phyloP scores from a whole-genome alignment of 78 protist species.

The Polysphondylium violaceum region DNA sequence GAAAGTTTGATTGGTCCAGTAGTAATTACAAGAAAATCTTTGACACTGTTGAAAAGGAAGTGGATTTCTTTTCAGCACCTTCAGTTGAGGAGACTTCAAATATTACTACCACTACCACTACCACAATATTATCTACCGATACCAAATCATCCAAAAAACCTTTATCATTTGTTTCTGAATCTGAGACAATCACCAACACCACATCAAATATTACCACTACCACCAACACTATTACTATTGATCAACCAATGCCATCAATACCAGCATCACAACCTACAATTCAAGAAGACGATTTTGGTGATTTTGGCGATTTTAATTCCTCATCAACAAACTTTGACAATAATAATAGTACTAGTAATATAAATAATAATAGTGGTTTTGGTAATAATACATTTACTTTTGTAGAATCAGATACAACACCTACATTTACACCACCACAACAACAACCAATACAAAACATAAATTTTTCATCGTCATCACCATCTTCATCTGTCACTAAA shows the following conservation, averaged over 20 bases:
- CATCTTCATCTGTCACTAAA: not conserved
- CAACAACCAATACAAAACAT: not conserved
- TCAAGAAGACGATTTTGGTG: not conserved
- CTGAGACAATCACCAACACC: not conserved
- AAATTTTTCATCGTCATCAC: constrained; percentile 1
- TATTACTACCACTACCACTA: not conserved
- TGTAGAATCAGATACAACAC: no score
- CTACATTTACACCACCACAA: not conserved
- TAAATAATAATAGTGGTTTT: no score
- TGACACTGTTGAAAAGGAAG: constrained; percentile 52
- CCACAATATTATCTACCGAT: not conserved
- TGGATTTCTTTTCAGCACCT: constrained; percentile 63
- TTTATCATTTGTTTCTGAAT: not conserved
- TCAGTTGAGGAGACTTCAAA: not conserved
- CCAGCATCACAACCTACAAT: not conserved
- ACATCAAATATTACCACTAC: not conserved
- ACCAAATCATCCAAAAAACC: not conserved
- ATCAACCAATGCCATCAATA: not conserved
- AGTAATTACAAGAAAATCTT: constrained; percentile 56
- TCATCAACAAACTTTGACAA: not conserved
- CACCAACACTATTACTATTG: constrained; percentile 4
- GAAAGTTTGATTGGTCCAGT: constrained; percentile 49
- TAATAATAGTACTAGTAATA: not conserved
- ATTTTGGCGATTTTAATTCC: constrained; percentile 13
- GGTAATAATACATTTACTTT: no score